Evolutionary conservation across 108 stramenopile genomes (phyloP), one percentile per base, ranked within the genome.

Genomic region (Cyclotella cryptica): DNA sequence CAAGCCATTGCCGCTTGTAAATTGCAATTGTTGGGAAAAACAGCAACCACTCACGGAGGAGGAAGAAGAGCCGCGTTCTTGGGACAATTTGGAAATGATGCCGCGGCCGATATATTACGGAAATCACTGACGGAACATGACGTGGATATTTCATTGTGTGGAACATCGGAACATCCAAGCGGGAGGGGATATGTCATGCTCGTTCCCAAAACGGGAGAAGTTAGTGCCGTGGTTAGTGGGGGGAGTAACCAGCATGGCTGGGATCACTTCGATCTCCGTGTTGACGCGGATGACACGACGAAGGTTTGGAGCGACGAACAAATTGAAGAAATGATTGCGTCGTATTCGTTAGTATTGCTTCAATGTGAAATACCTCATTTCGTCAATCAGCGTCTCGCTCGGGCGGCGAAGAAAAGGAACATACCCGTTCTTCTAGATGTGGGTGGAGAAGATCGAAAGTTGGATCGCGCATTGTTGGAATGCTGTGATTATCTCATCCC

Each of bases 181-280:
- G 93, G 93, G 11, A 74, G 90, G 49, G 93, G 93, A 9, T 94
- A 91, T 71, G 91, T 94, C 30, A 87, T 92, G 77, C 62, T 90
- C 39, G 75, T 75, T 22, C 76, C 77, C 18, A 18, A 74, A 0
- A 71, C 89, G 3, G 93, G 93, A 43, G 86, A 86, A 55, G 93
- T 94, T 21, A 78, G 83, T 27, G 93, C 93, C 6, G 88, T 94
- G 41, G 87, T 94, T 1, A 81, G 79, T 49, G 91, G 91, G 40
- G 93, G 93, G 27, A 89, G 88, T 71, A 94, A 94, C 70, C 17
- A 75, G 18, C 41, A 78, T 29, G 93, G 91, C 0, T 94, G 93
- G 93, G 46, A 51, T 10, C 51, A 40, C 5, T 54, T 27, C 26
- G 52, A 30, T n/a, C n/a, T n/a, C n/a, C n/a, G n/a, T 13, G 52